phyloP scores from a whole-genome alignment of 176 grass and related monocot genomes.

The Canna indica region DNA sequence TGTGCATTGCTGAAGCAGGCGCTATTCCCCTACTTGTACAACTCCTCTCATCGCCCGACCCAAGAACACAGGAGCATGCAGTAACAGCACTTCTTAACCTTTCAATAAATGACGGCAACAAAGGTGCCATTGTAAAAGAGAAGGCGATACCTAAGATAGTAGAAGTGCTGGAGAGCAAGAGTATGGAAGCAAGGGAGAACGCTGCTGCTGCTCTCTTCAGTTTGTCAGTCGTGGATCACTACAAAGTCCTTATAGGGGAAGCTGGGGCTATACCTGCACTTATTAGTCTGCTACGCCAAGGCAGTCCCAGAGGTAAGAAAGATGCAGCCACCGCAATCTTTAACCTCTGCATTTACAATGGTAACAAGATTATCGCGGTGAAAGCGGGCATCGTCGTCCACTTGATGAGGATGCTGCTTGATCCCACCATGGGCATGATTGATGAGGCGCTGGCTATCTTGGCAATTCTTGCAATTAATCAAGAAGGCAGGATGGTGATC shows the following conservation, averaged over 20 bases:
- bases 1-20: constrained; percentile 82
- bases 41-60: constrained; percentile 68
- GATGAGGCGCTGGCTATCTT: constrained; percentile 87
- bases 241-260: constrained; percentile 66
- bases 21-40: constrained; percentile 72
- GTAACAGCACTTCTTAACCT: constrained; percentile 92
- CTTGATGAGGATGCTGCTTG: constrained; percentile 64
- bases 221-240: constrained; percentile 78
- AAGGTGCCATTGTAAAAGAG: constrained; percentile 60
- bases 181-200: constrained; percentile 96
- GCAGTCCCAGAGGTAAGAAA: constrained; percentile 90
- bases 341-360: constrained; percentile 86
- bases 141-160: constrained; percentile 83
- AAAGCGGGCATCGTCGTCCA: constrained; percentile 67
- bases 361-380: constrained; percentile 71
- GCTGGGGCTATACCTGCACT: constrained; percentile 80
- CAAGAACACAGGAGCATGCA: constrained; percentile 80
- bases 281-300: constrained; percentile 63
- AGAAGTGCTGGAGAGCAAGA: constrained; percentile 69
- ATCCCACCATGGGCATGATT: constrained; percentile 70
- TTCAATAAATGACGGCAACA: constrained; percentile 87
- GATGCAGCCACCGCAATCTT: constrained; percentile 94
- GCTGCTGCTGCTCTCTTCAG: constrained; percentile 88
- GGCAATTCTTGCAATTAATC: constrained; percentile 53
- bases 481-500: constrained; percentile 57